phyloP scores from a whole-genome alignment of 768 basidiomycete species.

The Coprinellus micaceus region DNA sequence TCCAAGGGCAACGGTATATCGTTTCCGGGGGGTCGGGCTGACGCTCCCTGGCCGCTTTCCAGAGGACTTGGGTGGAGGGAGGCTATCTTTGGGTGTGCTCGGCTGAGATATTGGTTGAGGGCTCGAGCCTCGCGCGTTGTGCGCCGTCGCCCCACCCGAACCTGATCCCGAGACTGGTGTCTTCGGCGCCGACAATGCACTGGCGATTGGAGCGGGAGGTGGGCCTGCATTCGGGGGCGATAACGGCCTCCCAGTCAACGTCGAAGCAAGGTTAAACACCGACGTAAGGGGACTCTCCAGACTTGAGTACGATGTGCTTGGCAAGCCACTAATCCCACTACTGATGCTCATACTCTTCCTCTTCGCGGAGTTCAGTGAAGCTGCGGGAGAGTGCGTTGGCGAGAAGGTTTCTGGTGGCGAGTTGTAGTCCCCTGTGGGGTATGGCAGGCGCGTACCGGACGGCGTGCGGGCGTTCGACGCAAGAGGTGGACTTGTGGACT shows the following conservation, averaged over 20 bases:
- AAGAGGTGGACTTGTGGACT: constrained; percentile 63
- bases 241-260: background rate
- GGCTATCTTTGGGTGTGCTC: constrained; percentile 17
- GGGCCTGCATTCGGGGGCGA: constrained; percentile 4
- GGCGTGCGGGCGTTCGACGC: constrained; percentile 42
- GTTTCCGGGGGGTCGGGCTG: constrained; percentile 68
- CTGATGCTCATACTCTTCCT: no score
- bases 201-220: no score
- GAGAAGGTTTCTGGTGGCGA: constrained; percentile 54
- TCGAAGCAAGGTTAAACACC: constrained; percentile 12
- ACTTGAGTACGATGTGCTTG: no score
- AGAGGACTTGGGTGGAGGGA: constrained; percentile 40
- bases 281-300: constrained; percentile 6
- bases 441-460: constrained; percentile 62
- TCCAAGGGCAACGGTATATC: constrained; percentile 84
- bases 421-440: constrained; percentile 81
- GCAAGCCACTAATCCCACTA: no score
- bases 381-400: constrained; percentile 43
- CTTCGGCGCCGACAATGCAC: no score
- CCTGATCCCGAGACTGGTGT: no score
- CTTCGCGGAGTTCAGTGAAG: constrained; percentile 29
- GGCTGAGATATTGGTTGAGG: constrained; percentile 13
- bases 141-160: no score
- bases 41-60: constrained; percentile 49
- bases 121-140: no score